Evolutionary conservation across 768 basidiomycete genomes (phyloP), one percentile per base, ranked within the genome.

Genomic region (Mycena galericulata): DNA sequence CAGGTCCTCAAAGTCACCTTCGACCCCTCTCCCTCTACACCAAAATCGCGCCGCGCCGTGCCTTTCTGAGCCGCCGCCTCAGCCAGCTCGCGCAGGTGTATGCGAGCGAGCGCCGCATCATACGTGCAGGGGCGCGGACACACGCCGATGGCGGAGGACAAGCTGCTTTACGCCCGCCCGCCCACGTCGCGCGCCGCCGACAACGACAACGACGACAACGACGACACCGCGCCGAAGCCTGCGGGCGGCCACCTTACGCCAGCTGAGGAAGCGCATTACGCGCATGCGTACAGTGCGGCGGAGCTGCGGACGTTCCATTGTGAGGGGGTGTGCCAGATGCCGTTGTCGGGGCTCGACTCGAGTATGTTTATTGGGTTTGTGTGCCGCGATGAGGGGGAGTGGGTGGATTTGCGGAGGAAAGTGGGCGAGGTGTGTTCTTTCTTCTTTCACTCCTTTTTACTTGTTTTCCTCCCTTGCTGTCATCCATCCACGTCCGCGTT

Each of bases 361-460:
- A 97, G 95, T 72, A 98, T 99, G 97, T 82, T 98, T 3, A 86
- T 98, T 66, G 97, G 96, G 15, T 98, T 99, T 77, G 76, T 98
- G 72, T 90, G 91, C 75, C 87, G 87, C 74, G 89, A 93, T 74
- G 92, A 95, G 80, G 82, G 74, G 27, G 97, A 99, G 63, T 98
- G 95, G 93, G 79, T 85, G n/a, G 95, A 98, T 79, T 87, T 98
- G 59, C 85, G 89, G 70, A 81, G 79, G 65, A 82, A 94, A 57
- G 89, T 95, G 38, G 84, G 81, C 6, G 90, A 93, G 79, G 96
- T 97, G 59, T 56, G 91, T 79, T 49, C 55, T 53, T 14, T 57
- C 32, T 47, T n/a, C n/a, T n/a, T n/a, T n/a, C n/a, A n/a, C n/a
- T n/a, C n/a, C n/a, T n/a, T n/a, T n/a, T n/a, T n/a, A n/a, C n/a